Base-by-base conservation (phyloP, 495 filamentous ascomycete genomes). In the Penicillium angulare region DNA sequence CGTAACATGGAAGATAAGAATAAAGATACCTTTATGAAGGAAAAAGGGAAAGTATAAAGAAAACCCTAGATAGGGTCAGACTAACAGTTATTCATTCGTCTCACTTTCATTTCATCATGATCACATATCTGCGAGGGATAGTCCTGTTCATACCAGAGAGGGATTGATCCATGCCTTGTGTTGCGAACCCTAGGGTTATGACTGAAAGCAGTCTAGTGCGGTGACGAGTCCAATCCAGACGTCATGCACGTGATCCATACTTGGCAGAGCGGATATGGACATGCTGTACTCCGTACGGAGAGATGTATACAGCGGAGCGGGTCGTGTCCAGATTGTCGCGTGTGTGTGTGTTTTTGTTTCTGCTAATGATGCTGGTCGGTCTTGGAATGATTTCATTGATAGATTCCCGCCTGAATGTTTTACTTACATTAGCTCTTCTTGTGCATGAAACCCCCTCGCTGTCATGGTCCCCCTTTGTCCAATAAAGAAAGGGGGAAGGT, bases 91-190 rank as follows among this genome's bases (percentile, higher is more conserved):
- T n/a, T n/a, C n/a, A n/a, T n/a, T n/a, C n/a, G n/a, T n/a, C n/a
- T n/a, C n/a, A n/a, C n/a, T n/a, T n/a, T n/a, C n/a, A n/a, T n/a
- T n/a, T n/a, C n/a, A n/a, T n/a, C n/a, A n/a, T n/a, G n/a, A n/a
- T n/a, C n/a, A n/a, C n/a, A n/a, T n/a, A n/a, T 38, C 40, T 50
- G 47, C 41, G 52, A 55, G 52, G 47, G 46, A 43, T 50, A 24
- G 6, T 31, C 27, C 27, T 12, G 27, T 31, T 31, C 27, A 31
- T 31, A 31, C 27, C 27, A 31, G n/a, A n/a, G n/a, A 31, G 27
- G 13, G 27, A 31, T 7, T 7, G 27, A 9, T 31, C 5, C 13
- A 12, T 31, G 27, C 27, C 27, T 31, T 31, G 27, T 31, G 8
- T 31, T 2, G 13, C 2, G 27, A 6, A 31, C 8, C 1, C 8